Conservation (phyloP, 768 basidiomycete species). For the Melanogaster broomeanus region DNA sequence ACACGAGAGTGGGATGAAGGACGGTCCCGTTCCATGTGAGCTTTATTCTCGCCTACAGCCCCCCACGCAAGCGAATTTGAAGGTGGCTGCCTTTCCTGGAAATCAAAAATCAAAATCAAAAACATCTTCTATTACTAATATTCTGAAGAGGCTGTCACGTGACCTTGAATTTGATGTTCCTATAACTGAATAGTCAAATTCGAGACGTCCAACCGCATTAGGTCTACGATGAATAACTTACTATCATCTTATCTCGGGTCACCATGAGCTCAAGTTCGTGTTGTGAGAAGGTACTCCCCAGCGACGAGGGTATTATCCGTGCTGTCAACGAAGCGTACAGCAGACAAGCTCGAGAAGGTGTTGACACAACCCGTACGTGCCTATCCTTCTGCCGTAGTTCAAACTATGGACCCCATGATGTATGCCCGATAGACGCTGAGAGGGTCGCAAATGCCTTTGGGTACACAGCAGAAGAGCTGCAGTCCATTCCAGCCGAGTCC, state of each 20-base stretch:
- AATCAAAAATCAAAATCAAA: background rate
- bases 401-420: background rate
- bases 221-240: too few species aligned
- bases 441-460: slow-evolving; percentile 42
- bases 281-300: background rate
- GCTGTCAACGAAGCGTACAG: slow-evolving; percentile 6
- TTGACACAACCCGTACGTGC: slow-evolving; percentile 13
- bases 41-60: too few species aligned
- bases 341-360: background rate
- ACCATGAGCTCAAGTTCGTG: background rate
- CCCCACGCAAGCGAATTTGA: background rate
- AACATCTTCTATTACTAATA: too few species aligned
- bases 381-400: background rate
- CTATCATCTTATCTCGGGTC: too few species aligned
- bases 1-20: background rate
- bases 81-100: background rate
- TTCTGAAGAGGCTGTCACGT: too few species aligned
- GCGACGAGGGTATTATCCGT: background rate
- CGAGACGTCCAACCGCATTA: too few species aligned
- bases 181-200: too few species aligned
- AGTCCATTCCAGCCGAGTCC: slow-evolving; percentile 42
- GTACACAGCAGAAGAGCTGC: slow-evolving; percentile 45
- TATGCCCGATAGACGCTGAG: slow-evolving; percentile 6
- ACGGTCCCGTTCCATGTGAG: background rate
- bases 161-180: too few species aligned